phyloP scores from a whole-genome alignment of 371 early-diverging fungal species.

The Rhizopus sp. region DNA sequence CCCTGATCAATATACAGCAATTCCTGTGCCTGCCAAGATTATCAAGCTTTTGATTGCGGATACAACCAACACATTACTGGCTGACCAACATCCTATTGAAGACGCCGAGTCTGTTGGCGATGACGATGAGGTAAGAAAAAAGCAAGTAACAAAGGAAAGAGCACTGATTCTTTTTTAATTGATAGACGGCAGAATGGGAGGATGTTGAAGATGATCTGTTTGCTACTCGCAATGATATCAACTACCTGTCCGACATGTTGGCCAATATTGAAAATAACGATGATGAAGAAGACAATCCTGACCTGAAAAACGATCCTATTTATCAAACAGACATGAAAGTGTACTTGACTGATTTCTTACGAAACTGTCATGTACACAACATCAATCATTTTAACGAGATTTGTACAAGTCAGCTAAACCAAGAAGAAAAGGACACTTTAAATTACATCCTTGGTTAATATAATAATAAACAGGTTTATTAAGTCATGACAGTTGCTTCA shows the following conservation, averaged over 20 bases:
- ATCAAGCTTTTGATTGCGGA: conserved; percentile 81
- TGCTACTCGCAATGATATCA: conserved; percentile 48
- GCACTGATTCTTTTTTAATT: not conserved
- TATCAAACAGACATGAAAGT: conserved; percentile 72
- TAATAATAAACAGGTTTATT: conserved; percentile 9
- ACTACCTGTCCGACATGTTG: conserved; percentile 53
- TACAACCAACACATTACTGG: conserved; percentile 57
- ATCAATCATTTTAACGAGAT: conserved; percentile 55
- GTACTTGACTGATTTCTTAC: conserved; percentile 73
- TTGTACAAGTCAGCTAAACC: conserved; percentile 41
- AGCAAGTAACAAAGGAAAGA: conserved; percentile 22
- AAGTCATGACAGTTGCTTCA: conserved; percentile 59
- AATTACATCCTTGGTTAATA: conserved; percentile 15
- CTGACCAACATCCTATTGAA: conserved; percentile 43
- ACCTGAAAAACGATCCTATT: conserved; percentile 70
- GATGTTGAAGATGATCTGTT: conserved; percentile 54
- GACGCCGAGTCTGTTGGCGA: conserved; percentile 50
- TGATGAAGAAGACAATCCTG: conserved; percentile 75
- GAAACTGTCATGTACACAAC: conserved; percentile 63
- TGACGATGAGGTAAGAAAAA: conserved; percentile 30
- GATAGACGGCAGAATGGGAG: conserved; percentile 61
- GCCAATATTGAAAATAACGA: conserved; percentile 60
- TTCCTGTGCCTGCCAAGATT: conserved; percentile 82
- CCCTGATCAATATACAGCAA: conserved; percentile 77
- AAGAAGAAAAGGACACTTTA: conserved; percentile 33